Conservation (phyloP, 208 protist species). For the Leishmania amazonensis region DNA sequence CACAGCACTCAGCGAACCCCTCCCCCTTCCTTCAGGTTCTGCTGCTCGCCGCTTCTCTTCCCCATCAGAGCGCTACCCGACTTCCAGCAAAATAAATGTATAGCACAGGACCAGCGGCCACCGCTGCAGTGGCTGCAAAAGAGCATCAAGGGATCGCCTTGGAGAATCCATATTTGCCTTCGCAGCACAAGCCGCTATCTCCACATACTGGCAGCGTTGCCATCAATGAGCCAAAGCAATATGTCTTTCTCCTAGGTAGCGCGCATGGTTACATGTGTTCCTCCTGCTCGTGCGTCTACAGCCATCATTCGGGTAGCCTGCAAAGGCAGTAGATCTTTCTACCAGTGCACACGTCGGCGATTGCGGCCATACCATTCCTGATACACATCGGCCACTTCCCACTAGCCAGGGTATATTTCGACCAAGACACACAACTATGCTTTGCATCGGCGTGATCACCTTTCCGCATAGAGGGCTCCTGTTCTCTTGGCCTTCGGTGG, state of each 20-base stretch:
- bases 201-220: background rate
- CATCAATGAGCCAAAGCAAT: background rate
- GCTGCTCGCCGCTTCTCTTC: background rate
- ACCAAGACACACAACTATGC: background rate
- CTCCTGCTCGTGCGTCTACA: background rate
- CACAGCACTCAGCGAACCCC: background rate
- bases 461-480: background rate
- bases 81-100: background rate
- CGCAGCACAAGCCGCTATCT: background rate
- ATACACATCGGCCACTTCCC: background rate
- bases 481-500: background rate
- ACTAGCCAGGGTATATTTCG: background rate
- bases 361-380: background rate
- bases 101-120: background rate
- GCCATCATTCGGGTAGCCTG: background rate
- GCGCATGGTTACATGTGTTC: background rate
- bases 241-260: background rate
- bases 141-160: background rate
- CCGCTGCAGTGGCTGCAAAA: background rate
- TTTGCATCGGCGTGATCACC: background rate
- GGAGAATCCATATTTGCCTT: background rate
- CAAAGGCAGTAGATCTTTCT: background rate
- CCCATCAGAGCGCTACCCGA: background rate
- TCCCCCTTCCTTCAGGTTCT: background rate
- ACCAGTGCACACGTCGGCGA: background rate